A percentile compares a stretch with the other conserved stretches of the same genome.
Evolutionary conservation across 2,329 filamentous ascomycete species (phyloP).

Genomic region (Daldinia sp.): DNA sequence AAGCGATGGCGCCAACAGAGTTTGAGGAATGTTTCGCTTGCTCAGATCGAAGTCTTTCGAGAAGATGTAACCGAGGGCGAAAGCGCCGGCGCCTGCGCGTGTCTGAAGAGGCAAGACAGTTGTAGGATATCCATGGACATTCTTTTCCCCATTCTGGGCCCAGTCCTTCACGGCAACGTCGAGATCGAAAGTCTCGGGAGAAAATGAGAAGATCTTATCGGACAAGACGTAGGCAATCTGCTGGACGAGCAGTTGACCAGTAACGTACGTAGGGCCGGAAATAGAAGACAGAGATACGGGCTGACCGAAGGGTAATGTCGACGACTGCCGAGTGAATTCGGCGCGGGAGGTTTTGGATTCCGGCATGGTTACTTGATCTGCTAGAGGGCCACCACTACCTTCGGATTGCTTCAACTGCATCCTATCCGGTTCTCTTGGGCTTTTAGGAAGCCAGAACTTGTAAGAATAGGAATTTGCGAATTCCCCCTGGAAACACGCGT

Average conservation of each 20-base stretch:
- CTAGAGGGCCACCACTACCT: constrained; percentile 50
- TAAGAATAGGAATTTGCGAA: constrained; percentile 31
- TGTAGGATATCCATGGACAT: constrained; percentile 85
- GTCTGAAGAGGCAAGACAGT: constrained; percentile 86
- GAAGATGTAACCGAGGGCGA: constrained; percentile 97
- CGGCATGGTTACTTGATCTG: constrained; percentile 50
- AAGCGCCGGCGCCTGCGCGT: constrained; percentile 86
- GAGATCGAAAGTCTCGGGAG: constrained; percentile 91
- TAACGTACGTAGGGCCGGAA: constrained; percentile 90
- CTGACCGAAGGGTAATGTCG: constrained; percentile 69
- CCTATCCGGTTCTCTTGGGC: constrained; percentile 31
- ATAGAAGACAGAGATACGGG: constrained; percentile 70
- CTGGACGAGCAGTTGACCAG: constrained; percentile 92
- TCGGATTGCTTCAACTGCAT: constrained; percentile 57
- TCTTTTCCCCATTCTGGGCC: constrained; percentile 76
- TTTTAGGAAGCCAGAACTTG: constrained; percentile 30
- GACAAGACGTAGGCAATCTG: constrained; percentile 95
- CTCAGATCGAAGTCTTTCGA: constrained; percentile 94
- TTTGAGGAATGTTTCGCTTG: constrained; percentile 92
- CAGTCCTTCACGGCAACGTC: constrained; percentile 86
- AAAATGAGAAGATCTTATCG: constrained; percentile 98
- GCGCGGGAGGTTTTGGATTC: constrained; percentile 50
- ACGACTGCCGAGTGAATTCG: constrained; percentile 60
- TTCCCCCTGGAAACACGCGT: constrained; percentile 32
- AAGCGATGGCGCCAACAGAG: constrained; percentile 86